phyloP scores from a whole-genome alignment of 352 stramenopile species.

The Plasmopara viticola region DNA sequence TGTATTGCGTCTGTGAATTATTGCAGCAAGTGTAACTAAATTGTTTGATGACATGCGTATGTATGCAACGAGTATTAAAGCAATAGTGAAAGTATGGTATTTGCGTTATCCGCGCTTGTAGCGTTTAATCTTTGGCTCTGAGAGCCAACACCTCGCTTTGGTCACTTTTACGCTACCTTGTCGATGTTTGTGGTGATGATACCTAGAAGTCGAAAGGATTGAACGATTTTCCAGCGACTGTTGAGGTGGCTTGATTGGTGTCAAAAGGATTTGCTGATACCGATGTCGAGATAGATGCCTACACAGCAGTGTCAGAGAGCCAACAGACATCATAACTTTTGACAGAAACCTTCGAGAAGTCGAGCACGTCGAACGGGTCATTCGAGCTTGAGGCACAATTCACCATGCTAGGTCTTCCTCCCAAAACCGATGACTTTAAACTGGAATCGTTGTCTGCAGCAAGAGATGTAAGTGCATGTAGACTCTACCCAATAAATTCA shows the following conservation, averaged over 20 bases:
- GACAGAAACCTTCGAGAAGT: constrained; percentile 30
- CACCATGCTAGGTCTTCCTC: constrained; percentile 3
- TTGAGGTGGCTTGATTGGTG: constrained; percentile 10
- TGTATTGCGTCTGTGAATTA: too few species aligned
- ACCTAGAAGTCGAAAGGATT: constrained; percentile 50
- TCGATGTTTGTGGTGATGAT: background rate
- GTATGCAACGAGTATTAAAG: too few species aligned
- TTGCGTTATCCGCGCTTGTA: too few species aligned
- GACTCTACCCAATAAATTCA: background rate
- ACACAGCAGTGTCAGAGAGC: background rate
- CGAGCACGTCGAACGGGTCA: constrained; percentile 27
- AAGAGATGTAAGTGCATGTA: background rate
- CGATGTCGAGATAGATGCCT: constrained; percentile 23
- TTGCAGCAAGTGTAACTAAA: too few species aligned
- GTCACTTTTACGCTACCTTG: too few species aligned
- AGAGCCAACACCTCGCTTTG: too few species aligned
- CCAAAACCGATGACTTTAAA: background rate
- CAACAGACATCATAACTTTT: background rate
- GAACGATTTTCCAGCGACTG: constrained; percentile 28
- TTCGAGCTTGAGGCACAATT: constrained; percentile 12
- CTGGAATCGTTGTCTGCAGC: background rate
- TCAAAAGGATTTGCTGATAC: constrained; percentile 29
- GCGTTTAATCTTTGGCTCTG: too few species aligned
- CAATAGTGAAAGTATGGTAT: too few species aligned
- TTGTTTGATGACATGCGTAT: too few species aligned